Evolutionary conservation across 148 eudicot species (phyloP), one percentile per base, ranked within the genome.

Genomic region (Hydrangea macrophylla): DNA sequence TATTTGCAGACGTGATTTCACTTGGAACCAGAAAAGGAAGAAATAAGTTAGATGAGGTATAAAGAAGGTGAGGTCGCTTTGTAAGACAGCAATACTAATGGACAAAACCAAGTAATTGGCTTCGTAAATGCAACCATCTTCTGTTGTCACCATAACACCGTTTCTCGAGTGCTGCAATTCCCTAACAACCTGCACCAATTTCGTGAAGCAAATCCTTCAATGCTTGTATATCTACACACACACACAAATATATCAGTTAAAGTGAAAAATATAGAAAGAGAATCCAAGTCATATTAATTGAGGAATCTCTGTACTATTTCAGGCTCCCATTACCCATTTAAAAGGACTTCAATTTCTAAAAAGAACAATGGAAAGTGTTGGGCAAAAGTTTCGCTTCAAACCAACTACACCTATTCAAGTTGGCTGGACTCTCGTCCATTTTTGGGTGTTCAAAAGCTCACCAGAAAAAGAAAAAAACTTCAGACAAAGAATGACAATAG

Each of bases 81-180:
- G 92, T 69, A 92, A 96, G 68, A 92, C 97, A 13, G 96, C 97
- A 70, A 92, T 89, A 73, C 95, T 88, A 74, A 83, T 88, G 0
- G 97, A 87, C 86, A 92, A 78, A 70, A 92, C 79, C 24, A 87
- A 73, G 84, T 92, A 89, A 78, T 79, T 78, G 77, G 96, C 89
- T 75, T 89, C 86, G 78, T 89, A 92, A 71, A 80, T 75, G 70
- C 61, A 83, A 68, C 89, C 90, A 76, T 89, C 97, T 80, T 92
- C 97, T 44, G 96, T 89, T 59, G 66, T 83, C 73, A 92, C 83
- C 32, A 53, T 65, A 51, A 89, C 84, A 57, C 92, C 85, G 74
- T 78, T 81, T 81, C 83, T 89, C 75, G 92, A 85, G 83, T 89
- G 84, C 63, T 85, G 87, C 66, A 92, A 75, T 69, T 92, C 86